A percentile compares a stretch with the other conserved stretches of the same genome.
These are phyloP conservation scores for Heliosperma pusillum DNA, from an alignment of 148 eudicot species.

Conservation along the genomic window DNA sequence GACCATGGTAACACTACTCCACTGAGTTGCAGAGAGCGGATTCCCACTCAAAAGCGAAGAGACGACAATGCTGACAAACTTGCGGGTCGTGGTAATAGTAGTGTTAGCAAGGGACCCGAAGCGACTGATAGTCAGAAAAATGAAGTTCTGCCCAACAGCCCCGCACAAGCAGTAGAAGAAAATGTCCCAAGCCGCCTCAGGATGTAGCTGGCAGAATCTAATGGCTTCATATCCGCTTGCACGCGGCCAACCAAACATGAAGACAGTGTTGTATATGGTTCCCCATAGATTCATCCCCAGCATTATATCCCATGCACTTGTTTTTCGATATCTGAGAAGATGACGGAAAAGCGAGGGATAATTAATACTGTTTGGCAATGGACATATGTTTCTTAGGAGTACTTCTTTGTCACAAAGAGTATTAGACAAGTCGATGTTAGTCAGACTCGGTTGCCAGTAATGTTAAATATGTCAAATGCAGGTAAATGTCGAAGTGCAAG, in stretches of 20 bases:
- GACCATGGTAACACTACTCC: slow-evolving; percentile 89
- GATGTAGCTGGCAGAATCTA: slow-evolving; percentile 74
- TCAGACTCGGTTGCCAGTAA: no score
- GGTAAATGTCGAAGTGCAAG: no score
- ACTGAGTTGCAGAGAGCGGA: slow-evolving; percentile 71
- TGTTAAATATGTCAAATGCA: no score
- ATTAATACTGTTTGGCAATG: no score
- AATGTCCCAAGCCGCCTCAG: slow-evolving; percentile 96
- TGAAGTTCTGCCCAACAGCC: slow-evolving; percentile 93
- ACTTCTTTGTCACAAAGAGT: no score
- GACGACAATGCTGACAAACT: slow-evolving; percentile 85
- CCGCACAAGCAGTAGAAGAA: slow-evolving; percentile 82
- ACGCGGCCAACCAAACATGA: slow-evolving; percentile 87
- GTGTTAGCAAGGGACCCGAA: slow-evolving; percentile 94
- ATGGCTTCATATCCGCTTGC: slow-evolving; percentile 87
- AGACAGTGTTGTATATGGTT: slow-evolving; percentile 67
- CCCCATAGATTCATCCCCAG: slow-evolving; percentile 95
- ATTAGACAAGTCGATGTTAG: no score
- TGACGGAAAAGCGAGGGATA: background rate
- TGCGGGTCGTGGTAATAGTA: slow-evolving; percentile 93
- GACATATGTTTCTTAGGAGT: no score
- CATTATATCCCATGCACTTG: slow-evolving; percentile 94
- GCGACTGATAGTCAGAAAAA: slow-evolving; percentile 86
- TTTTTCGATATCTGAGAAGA: slow-evolving; percentile 76
- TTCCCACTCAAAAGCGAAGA: slow-evolving; percentile 82